Conservation (phyloP, 179 eudicot species). For the Vitellaria paradoxa region DNA sequence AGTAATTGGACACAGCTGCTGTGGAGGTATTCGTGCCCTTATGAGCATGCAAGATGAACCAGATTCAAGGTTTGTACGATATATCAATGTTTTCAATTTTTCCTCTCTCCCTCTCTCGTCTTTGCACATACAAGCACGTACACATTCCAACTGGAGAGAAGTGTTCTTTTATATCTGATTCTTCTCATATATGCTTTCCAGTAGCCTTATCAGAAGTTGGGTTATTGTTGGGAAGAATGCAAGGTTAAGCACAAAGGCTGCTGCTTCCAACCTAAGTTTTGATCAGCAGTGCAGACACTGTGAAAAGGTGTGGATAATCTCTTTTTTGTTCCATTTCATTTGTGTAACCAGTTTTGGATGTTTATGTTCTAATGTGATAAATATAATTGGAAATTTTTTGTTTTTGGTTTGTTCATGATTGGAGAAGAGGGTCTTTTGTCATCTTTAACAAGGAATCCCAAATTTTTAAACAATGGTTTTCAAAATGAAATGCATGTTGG, state of each 20-base stretch:
- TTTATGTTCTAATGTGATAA: background rate
- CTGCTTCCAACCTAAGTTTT: conserved; percentile 64
- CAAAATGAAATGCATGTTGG: background rate
- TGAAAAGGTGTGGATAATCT: conserved; percentile 61
- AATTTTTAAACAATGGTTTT: background rate
- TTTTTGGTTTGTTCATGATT: background rate
- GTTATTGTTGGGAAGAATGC: conserved; percentile 75
- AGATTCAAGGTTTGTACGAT: conserved; percentile 57
- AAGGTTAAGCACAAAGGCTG: conserved; percentile 58
- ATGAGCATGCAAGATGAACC: conserved; percentile 81
- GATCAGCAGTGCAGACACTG: conserved; percentile 91
- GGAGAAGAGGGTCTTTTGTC: background rate
- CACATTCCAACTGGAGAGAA: background rate
- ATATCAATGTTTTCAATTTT: background rate
- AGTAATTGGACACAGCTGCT: conserved; percentile 87
- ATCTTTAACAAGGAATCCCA: background rate
- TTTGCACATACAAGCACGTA: background rate
- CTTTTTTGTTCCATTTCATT: background rate
- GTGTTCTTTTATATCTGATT: conserved; percentile 13
- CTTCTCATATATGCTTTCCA: conserved; percentile 15
- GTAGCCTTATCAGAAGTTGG: conserved; percentile 89
- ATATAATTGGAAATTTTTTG: background rate
- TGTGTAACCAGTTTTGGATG: background rate
- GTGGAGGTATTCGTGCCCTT: conserved; percentile 96
- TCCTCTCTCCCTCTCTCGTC: background rate